Percentiles rank a stretch among this genome's conserved stretches.
These are phyloP conservation scores for Alternaria dauci DNA, from an alignment of 2,329 filamentous ascomycete species.

Conservation along the genomic window DNA sequence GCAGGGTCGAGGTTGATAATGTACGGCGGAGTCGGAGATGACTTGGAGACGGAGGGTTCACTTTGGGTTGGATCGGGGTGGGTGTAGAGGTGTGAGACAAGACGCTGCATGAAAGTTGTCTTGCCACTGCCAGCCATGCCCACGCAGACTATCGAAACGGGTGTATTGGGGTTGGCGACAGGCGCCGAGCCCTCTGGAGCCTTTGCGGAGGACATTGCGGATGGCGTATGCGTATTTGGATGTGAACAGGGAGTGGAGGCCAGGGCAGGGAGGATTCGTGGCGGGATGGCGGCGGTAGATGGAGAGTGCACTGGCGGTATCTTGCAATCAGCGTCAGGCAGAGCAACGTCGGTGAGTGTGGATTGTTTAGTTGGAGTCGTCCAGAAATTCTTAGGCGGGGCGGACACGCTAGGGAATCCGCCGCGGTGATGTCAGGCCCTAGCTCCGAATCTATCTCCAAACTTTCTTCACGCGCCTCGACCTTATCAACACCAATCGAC, in stretches of 20 bases:
- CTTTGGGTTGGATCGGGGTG: conserved; percentile 64
- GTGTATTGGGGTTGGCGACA: conserved; percentile 44
- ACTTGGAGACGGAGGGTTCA: conserved; percentile 42
- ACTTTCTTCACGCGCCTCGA: conserved; percentile 18
- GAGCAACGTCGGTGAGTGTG: conserved; percentile 16
- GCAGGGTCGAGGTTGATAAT: conserved; percentile 97
- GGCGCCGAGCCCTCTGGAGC: conserved; percentile 27
- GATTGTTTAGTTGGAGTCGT: conserved; percentile 4
- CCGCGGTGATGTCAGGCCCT: conserved; percentile 39
- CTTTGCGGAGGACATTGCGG: conserved; percentile 54
- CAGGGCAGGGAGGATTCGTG: background rate
- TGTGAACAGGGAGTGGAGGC: background rate
- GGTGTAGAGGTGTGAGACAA: conserved; percentile 89
- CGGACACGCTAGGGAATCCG: conserved; percentile 24
- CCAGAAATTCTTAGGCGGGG: conserved; percentile 48
- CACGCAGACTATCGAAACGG: conserved; percentile 87
- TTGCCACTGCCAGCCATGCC: conserved; percentile 99
- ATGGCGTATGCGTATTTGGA: conserved; percentile 2
- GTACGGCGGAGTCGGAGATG: conserved; percentile 72
- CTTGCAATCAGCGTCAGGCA: background rate
- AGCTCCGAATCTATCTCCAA: conserved; percentile 24
- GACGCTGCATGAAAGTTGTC: conserved; percentile 99
- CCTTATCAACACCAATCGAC: background rate
- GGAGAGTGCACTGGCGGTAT: background rate
- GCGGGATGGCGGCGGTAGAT: background rate